phyloP scores from a whole-genome alignment of 148 eudicot genomes.

The Beta vulgaris region DNA sequence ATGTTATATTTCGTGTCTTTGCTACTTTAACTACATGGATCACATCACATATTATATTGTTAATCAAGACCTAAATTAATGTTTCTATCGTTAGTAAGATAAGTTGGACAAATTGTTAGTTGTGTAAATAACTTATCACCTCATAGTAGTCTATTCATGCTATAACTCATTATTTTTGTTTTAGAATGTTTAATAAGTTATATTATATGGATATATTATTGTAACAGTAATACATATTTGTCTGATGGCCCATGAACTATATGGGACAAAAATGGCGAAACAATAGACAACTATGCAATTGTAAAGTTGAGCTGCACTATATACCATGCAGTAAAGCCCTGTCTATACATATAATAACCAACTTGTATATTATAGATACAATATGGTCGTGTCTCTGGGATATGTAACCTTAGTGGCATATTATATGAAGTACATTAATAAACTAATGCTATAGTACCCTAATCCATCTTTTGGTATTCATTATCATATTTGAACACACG shows the following conservation, averaged over 20 bases:
- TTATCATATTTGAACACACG: slow-evolving; percentile 21
- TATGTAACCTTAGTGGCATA: slow-evolving; percentile 11
- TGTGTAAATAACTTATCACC: too few relatives aligned
- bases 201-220: too few relatives aligned
- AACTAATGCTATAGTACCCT: not conserved
- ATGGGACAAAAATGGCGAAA: slow-evolving; percentile 22
- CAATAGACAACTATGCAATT: slow-evolving; percentile 28
- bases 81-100: too few relatives aligned
- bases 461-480: not conserved
- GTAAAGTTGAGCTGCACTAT: slow-evolving; percentile 5
- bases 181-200: too few relatives aligned
- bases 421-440: not conserved
- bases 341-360: not conserved
- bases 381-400: slow-evolving; percentile 11
- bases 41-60: too few relatives aligned
- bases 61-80: too few relatives aligned
- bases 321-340: not conserved
- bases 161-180: too few relatives aligned
- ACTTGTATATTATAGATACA: not conserved
- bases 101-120: too few relatives aligned
- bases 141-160: too few relatives aligned
- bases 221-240: too few relatives aligned
- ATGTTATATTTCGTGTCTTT: too few relatives aligned
- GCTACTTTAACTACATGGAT: too few relatives aligned
- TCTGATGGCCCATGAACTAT: not conserved